phyloP scores from a whole-genome alignment of 1,284 basidiomycete species.

The Coriolopsis trogii region DNA sequence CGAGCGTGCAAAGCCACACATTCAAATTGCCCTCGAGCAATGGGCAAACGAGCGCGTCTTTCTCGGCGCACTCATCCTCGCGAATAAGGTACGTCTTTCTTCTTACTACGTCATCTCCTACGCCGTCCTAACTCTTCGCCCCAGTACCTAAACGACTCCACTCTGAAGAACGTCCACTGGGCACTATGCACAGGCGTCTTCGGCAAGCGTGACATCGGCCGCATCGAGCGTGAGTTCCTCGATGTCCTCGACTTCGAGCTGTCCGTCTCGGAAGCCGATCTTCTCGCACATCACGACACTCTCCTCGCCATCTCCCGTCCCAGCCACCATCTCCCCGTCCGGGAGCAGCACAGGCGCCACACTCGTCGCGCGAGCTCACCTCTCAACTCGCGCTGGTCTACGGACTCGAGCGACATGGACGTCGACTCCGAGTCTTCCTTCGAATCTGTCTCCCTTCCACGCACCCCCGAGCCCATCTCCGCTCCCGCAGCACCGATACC shows the following conservation, averaged over 20 bases:
- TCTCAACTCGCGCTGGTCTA: conserved; percentile 29
- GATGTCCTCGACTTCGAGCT: conserved; percentile 76
- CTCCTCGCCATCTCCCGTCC: conserved; percentile 45
- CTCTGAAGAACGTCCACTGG: conserved; percentile 79
- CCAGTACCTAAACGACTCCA: conserved; percentile 75
- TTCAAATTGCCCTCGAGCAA: conserved; percentile 74
- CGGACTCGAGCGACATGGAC: conserved; percentile 31
- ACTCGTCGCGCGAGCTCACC: conserved; percentile 24
- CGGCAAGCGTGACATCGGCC: conserved; percentile 74
- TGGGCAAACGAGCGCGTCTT: conserved; percentile 82
- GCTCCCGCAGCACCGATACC: conserved; percentile 14
- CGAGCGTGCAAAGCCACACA: conserved; percentile 68
- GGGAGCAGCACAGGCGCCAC: conserved; percentile 21
- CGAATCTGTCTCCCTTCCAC: conserved; percentile 28
- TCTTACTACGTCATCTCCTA: conserved; percentile 14
- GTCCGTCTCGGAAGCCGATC: conserved; percentile 59
- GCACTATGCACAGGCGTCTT: conserved; percentile 78
- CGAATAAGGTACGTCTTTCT: conserved; percentile 62
- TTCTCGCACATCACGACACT: conserved; percentile 61
- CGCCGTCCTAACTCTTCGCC: conserved; percentile 22
- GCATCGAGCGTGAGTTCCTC: conserved; percentile 78
- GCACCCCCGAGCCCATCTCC: conserved; percentile 27
- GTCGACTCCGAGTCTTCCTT: conserved; percentile 30
- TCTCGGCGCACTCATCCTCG: conserved; percentile 70
- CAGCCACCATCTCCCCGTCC: conserved; percentile 19